Evolutionary conservation across 208 protist genomes (phyloP).

Genomic region (Herpetomonas muscarum): DNA sequence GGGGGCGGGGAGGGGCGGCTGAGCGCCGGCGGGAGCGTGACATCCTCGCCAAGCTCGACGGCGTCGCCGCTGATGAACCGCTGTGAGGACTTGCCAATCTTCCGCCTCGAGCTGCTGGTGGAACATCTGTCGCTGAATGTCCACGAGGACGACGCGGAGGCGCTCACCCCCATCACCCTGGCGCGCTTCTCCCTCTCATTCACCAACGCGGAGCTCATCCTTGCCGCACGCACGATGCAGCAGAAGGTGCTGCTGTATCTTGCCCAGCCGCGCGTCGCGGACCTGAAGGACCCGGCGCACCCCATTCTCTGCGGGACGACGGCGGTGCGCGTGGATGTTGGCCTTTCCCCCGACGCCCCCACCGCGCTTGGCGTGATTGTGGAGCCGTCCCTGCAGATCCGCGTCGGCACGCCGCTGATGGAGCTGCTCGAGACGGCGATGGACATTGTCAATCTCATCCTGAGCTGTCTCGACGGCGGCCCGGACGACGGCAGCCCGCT

Average conservation of each 20-base stretch:
- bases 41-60: background rate
- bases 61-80: slow-evolving; percentile 1
- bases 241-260: slow-evolving; percentile 48
- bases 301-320: slow-evolving; percentile 42
- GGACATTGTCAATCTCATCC: slow-evolving; percentile 69
- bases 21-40: background rate
- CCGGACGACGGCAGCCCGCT: background rate
- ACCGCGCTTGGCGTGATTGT: slow-evolving; percentile 35
- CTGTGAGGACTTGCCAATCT: slow-evolving; percentile 30
- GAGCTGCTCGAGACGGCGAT: slow-evolving; percentile 73
- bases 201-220: slow-evolving; percentile 40
- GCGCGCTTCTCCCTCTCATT: slow-evolving; percentile 61
- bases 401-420: slow-evolving; percentile 70
- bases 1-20: background rate
- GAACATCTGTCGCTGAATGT: slow-evolving; percentile 60
- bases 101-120: slow-evolving; percentile 62
- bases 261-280: slow-evolving; percentile 40
- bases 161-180: slow-evolving; percentile 18
- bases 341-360: slow-evolving; percentile 28
- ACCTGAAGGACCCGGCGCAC: slow-evolving; percentile 28
- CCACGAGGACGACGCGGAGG: slow-evolving; percentile 53
- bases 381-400: slow-evolving; percentile 29
- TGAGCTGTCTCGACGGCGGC: slow-evolving; percentile 26
- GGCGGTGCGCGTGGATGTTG: slow-evolving; percentile 32
- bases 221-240: slow-evolving; percentile 44